Evolutionary conservation across 2,329 filamentous ascomycete genomes (phyloP).

Genomic region (Dendryphion nanum): DNA sequence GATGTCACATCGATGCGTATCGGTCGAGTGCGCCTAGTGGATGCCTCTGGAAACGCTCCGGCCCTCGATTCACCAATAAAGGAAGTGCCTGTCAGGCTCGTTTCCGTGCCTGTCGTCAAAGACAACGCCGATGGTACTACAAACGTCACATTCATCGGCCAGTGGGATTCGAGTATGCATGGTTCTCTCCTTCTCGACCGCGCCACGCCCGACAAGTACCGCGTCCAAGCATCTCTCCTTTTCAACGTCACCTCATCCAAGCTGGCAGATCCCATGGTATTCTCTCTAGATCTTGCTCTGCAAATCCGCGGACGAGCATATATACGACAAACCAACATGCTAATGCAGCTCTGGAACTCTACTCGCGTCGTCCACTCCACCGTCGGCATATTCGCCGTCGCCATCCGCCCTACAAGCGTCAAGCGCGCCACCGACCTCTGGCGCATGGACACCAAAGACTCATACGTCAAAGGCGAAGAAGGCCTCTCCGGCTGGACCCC

Average conservation of each 20-base stretch:
- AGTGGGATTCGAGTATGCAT: slow-evolving; percentile 96
- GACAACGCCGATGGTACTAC: slow-evolving; percentile 88
- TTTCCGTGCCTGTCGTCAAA: slow-evolving; percentile 74
- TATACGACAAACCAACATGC: slow-evolving; percentile 81
- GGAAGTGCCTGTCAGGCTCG: slow-evolving; percentile 74
- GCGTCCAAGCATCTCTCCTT: slow-evolving; percentile 79
- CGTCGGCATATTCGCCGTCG: slow-evolving; percentile 81
- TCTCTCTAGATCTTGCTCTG: slow-evolving; percentile 74
- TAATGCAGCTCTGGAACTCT: slow-evolving; percentile 79
- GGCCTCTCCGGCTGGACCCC: slow-evolving; percentile 81
- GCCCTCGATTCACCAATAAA: slow-evolving; percentile 71
- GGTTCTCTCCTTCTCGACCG: slow-evolving; percentile 90
- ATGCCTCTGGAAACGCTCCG: slow-evolving; percentile 79
- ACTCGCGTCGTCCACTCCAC: slow-evolving; percentile 84
- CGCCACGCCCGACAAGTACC: slow-evolving; percentile 87
- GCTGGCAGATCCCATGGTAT: slow-evolving; percentile 83
- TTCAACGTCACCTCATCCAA: slow-evolving; percentile 86
- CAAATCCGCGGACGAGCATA: slow-evolving; percentile 84
- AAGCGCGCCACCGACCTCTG: slow-evolving; percentile 91
- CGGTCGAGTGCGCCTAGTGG: slow-evolving; percentile 78
- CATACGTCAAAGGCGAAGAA: slow-evolving; percentile 97
- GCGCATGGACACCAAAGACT: slow-evolving; percentile 92
- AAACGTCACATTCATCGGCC: slow-evolving; percentile 80
- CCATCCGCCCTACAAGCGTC: slow-evolving; percentile 82
- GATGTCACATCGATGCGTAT: slow-evolving; percentile 75